Evolutionary conservation across 2,329 filamentous ascomycete genomes (phyloP), one percentile per base, ranked within the genome.

Genomic region (Macroventuria anomochaeta): DNA sequence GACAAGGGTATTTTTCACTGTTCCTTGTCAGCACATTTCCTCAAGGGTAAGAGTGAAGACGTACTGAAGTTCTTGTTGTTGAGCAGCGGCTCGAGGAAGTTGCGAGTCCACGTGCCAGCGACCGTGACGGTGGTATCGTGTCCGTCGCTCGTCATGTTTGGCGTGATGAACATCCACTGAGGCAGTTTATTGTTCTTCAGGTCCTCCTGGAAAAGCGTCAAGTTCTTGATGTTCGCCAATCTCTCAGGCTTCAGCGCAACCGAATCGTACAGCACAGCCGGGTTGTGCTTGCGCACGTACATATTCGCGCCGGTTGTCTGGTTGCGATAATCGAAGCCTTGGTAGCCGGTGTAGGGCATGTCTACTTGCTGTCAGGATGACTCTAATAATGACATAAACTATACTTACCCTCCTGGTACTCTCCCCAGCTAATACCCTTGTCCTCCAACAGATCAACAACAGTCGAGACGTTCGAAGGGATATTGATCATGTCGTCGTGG

Each of bases 261-360:
- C 29, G 83, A 84, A 70, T 91, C 82, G 75, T 85, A 90, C 48
- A 88, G 78, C 51, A 93, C 77, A 13, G 81, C 76, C 37, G 77
- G 81, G 69, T 93, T 91, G 77, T 95, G 90, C 77, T 95, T 93
- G 68, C 91, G 86, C 7, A 93, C 89, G 70, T 95, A 95, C 76
- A 88, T 85, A 65, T 92, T 89, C 41, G 82, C 81, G 25, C 83
- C 82, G 2, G 82, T 89, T 62, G 84, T 57, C 74, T 91, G 91
- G 50, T 84, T 79, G 70, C 79, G 90, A 0, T 76, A 77, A 3
- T 64, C 38, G 61, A 71, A 63, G 1, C 89, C 89, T 71, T 90
- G 82, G 75, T 85, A 93, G 11, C 90, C 90, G 2, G 84, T 52
- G 70, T 86, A 91, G 2, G 90, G 90, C 80, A 88, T 81, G 66